A percentile compares a stretch with the other conserved stretches of the same genome.
These are phyloP conservation scores for Jatropha podagrica DNA, from an alignment of 441 rosid species.

Conservation along the genomic window DNA sequence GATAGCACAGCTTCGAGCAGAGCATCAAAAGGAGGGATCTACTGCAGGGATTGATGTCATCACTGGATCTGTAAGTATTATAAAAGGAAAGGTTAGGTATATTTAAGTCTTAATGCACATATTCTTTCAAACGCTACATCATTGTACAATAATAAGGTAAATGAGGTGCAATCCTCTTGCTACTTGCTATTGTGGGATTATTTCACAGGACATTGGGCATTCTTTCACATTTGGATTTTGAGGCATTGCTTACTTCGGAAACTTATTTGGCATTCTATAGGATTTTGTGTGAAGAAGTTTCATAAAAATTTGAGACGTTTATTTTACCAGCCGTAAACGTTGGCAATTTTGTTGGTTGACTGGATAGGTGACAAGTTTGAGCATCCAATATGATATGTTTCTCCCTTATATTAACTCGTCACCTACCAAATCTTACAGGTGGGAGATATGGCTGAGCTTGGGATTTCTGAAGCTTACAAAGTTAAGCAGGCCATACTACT, in stretches of 20 bases:
- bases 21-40: constrained; percentile 85
- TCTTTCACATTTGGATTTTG: background rate
- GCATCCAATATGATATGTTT: background rate
- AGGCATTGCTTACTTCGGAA: too few species aligned
- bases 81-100: background rate
- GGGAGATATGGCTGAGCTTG: constrained; percentile 79
- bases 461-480: constrained; percentile 88
- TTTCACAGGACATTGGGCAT: background rate
- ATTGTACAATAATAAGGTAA: background rate
- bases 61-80: constrained; percentile 76
- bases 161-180: background rate
- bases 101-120: background rate
- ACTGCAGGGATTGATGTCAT: constrained; percentile 88
- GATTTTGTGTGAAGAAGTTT: too few species aligned
- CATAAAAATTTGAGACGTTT: too few species aligned
- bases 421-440: constrained; percentile 45
- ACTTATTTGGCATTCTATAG: too few species aligned
- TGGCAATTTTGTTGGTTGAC: background rate
- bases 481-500: constrained; percentile 93
- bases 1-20: constrained; percentile 94
- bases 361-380: background rate
- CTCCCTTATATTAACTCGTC: constrained; percentile 7
- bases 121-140: background rate
- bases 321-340: background rate
- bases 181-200: background rate